Conservation (phyloP, 169 alveolate genomes). For the Plasmodium gallinaceum region DNA sequence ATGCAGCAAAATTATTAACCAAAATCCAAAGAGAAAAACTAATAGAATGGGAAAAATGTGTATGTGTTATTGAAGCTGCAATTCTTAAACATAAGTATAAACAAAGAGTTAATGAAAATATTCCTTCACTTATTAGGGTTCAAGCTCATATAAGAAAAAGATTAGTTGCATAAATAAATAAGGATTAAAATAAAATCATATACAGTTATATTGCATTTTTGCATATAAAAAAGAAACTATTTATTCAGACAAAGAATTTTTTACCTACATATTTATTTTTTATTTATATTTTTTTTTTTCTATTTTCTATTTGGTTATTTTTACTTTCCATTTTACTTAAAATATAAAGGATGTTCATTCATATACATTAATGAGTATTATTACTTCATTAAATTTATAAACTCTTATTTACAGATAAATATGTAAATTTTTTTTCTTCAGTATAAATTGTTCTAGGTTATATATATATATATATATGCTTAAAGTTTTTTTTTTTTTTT, state of each 20-base stretch:
- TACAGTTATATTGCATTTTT: too few relatives aligned
- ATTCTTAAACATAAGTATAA: conserved; percentile 79
- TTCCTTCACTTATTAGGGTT: conserved; percentile 87
- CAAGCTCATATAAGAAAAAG: conserved; percentile 91
- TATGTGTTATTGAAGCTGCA: conserved; percentile 89
- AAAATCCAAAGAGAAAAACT: conserved; percentile 90
- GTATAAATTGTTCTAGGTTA: too few relatives aligned
- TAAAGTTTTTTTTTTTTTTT: neutral
- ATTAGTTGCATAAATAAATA: conserved; percentile 6
- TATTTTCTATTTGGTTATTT: too few relatives aligned
- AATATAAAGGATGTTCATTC: too few relatives aligned
- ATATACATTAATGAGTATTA: too few relatives aligned
- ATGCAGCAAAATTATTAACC: conserved; percentile 90
- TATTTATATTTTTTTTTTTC: neutral
- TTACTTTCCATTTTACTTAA: too few relatives aligned
- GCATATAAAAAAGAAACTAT: neutral
- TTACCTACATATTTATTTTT: neutral
- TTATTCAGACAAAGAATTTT: neutral
- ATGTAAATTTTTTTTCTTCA: too few relatives aligned
- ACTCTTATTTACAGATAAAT: too few relatives aligned
- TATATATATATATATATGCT: too few relatives aligned
- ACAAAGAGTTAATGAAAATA: conserved; percentile 75
- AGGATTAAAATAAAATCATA: neutral
- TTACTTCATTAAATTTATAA: too few relatives aligned
- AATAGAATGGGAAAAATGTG: conserved; percentile 91